Evolutionary conservation across 2,329 filamentous ascomycete genomes (phyloP), one percentile per base, ranked within the genome.

Genomic region (Trichoderma sp.): DNA sequence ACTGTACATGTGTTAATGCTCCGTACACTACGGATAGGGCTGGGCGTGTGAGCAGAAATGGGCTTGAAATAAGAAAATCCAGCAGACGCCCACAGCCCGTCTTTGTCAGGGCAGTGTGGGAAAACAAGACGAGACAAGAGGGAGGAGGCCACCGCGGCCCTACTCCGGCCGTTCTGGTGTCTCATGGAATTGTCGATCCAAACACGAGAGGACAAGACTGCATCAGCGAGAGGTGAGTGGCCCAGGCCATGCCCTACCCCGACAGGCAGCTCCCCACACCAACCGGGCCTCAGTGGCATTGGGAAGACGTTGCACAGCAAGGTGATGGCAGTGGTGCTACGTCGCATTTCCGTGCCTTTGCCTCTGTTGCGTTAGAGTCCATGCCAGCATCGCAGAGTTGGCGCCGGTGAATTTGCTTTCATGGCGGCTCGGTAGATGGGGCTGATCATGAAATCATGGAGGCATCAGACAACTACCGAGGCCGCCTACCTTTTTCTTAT

Each of bases 141-240:
- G 66, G 66, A 64, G 56, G 65, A 69, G 54, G 63, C 58, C 67
- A 70, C 69, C 37, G 69, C 75, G 75, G 75, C 74, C 71, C 73
- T 76, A 71, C 74, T 75, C 72, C 75, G 75, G 75, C 69, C 69
- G 63, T 71, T 74, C 68, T 73, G 68, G 48, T 65, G 73, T 76
- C 73, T 77, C 73, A 72, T 72, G 70, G 70, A 58, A 72, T 37
- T 71, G 74, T 71, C 73, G 76, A 74, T 76, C 75, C 70, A 69
- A 59, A 53, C 67, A 56, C 68, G 32, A 42, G 48, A 42, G 67
- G n/a, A 56, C 61, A 22, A 56, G 64, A 42, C 60, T 42, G 29
- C 60, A 54, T 48, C 60, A 42, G 50, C 27, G 25, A 42, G 50
- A 54, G 50, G 37, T 57, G 61, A 56, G 37, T 64, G 52, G 60